Percentiles rank a stretch among this genome's conserved stretches.
These are phyloP conservation scores for Planoprotostelium fungivorum DNA, from an alignment of 78 protist species.

Conservation along the genomic window DNA sequence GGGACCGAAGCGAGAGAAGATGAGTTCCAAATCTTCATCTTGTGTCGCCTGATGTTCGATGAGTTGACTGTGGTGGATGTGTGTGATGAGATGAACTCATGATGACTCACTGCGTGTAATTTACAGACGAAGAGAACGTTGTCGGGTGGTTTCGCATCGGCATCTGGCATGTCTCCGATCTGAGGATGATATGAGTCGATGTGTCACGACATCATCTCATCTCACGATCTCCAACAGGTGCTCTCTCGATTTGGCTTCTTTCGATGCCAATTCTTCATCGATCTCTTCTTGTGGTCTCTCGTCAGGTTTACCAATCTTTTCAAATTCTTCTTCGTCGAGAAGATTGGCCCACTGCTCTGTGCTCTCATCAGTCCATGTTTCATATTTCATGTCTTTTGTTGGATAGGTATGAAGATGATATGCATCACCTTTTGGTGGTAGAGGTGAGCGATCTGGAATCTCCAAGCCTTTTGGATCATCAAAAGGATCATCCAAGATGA, in stretches of 20 bases:
- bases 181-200: too few relatives aligned
- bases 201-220: neutral
- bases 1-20: slow-evolving; percentile 90
- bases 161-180: slow-evolving; percentile 88
- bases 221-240: slow-evolving; percentile 79
- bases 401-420: neutral
- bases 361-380: neutral
- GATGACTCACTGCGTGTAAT: too few relatives aligned
- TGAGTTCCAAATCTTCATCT: slow-evolving; percentile 87
- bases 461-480: slow-evolving; percentile 72
- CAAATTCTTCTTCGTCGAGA: slow-evolving; percentile 19
- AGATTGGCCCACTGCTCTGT: neutral
- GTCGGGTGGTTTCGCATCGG: slow-evolving; percentile 93
- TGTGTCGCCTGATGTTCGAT: slow-evolving; percentile 86
- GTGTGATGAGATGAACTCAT: too few relatives aligned
- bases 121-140: slow-evolving; percentile 95
- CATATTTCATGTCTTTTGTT: neutral
- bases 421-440: slow-evolving; percentile 29
- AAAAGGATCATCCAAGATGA: slow-evolving; percentile 93
- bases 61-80: too few relatives aligned
- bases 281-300: slow-evolving; percentile 60
- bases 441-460: slow-evolving; percentile 34
- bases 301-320: neutral
- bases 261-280: slow-evolving; percentile 26
- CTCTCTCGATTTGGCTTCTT: slow-evolving; percentile 70